A percentile compares a stretch with the other conserved stretches of the same genome.
These are phyloP conservation scores for Fomes fomentarius DNA, from an alignment of 1,284 basidiomycete species.

Conservation along the genomic window DNA sequence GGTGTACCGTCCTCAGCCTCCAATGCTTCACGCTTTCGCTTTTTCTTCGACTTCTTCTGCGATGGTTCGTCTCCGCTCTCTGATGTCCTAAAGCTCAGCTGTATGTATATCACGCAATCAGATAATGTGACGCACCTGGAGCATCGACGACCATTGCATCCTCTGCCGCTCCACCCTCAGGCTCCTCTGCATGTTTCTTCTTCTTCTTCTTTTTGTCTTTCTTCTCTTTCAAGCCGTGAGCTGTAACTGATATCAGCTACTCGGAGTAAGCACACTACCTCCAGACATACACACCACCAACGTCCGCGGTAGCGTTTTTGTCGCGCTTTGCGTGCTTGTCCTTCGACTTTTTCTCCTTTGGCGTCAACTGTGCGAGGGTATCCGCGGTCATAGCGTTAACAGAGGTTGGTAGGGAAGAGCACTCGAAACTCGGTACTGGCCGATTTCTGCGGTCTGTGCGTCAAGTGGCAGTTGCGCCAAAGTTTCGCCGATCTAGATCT, in stretches of 20 bases:
- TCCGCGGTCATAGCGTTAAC: background rate
- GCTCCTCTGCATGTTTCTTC: background rate
- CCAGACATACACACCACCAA: constrained; percentile 33
- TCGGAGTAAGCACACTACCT: background rate
- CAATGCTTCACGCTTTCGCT: constrained; percentile 34
- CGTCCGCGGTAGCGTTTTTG: constrained; percentile 13
- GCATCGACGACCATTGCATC: constrained; percentile 20
- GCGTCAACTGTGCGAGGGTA: background rate
- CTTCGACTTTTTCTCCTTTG: constrained; percentile 29
- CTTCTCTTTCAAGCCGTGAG: constrained; percentile 20
- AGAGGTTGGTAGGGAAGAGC: constrained; percentile 12
- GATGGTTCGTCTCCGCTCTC: constrained; percentile 24
- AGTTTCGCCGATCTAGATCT: no score
- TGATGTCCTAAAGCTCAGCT: background rate
- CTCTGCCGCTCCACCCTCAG: background rate
- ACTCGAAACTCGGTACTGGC: no score
- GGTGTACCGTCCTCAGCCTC: constrained; percentile 11
- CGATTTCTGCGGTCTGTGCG: no score
- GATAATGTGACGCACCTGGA: constrained; percentile 13
- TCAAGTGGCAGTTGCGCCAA: no score
- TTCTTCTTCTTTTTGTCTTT: constrained; percentile 23
- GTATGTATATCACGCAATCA: background rate
- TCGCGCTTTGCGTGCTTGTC: constrained; percentile 20
- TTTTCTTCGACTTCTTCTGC: constrained; percentile 31
- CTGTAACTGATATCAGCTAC: no score